phyloP scores from a whole-genome alignment of 2,329 filamentous ascomycete species.

The Xylaria sp. region DNA sequence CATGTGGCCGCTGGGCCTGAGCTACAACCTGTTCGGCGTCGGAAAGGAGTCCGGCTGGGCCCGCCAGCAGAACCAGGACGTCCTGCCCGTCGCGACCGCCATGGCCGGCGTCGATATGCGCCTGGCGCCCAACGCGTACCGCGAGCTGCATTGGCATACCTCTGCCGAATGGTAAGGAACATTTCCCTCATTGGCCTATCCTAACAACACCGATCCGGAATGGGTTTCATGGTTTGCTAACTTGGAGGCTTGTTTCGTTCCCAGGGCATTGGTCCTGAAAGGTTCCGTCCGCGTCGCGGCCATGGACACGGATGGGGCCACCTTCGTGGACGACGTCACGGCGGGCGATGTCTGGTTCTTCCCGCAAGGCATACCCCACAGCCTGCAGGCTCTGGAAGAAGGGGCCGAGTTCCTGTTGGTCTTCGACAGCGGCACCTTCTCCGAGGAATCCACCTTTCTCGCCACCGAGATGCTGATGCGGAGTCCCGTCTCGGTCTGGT shows the following conservation, averaged over 20 bases:
- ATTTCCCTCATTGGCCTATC: neutral
- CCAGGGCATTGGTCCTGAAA: constrained; percentile 51
- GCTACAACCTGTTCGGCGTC: constrained; percentile 50
- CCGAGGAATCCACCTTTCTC: constrained; percentile 62
- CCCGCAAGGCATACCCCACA: constrained; percentile 52
- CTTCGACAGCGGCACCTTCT: constrained; percentile 61
- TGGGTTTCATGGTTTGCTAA: constrained; percentile 8
- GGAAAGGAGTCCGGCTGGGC: constrained; percentile 53
- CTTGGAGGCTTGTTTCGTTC: neutral
- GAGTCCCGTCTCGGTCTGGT: constrained; percentile 55
- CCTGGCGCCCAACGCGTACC: constrained; percentile 58
- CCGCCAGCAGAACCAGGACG: constrained; percentile 53
- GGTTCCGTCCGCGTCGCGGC: constrained; percentile 55
- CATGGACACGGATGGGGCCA: constrained; percentile 54
- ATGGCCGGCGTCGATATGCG: constrained; percentile 65
- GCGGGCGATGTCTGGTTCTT: constrained; percentile 60
- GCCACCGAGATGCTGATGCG: constrained; percentile 55
- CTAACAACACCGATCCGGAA: neutral
- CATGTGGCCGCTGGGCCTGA: constrained; percentile 59
- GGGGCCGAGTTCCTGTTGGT: constrained; percentile 63
- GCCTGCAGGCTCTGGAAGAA: constrained; percentile 56
- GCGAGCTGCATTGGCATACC: constrained; percentile 67
- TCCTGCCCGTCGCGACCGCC: constrained; percentile 51
- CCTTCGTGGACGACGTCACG: constrained; percentile 51
- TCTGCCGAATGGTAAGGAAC: constrained; percentile 37